A percentile compares a stretch with the other conserved stretches of the same genome.
Conservation (phyloP, 805 yeast species). For the Hanseniaspora meyeri region DNA sequence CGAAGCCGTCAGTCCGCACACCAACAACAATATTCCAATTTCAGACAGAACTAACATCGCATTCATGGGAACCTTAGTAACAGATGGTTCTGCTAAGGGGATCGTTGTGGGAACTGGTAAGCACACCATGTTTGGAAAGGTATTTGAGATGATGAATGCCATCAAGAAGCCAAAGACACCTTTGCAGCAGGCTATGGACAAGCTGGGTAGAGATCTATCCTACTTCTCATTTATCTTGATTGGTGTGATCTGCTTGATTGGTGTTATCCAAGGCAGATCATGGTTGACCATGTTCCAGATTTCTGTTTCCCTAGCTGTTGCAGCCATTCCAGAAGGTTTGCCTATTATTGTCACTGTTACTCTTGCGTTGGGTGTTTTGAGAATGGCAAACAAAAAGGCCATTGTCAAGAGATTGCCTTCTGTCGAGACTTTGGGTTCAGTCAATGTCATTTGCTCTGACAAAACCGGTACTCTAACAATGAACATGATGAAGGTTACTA, state of each 20-base stretch:
- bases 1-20: conserved; percentile 31
- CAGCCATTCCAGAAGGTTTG: conserved; percentile 97
- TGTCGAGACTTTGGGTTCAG: conserved; percentile 90
- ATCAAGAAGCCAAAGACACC: conserved; percentile 98
- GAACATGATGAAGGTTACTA: conserved; percentile 81
- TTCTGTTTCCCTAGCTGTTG: conserved; percentile 93
- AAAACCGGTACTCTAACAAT: conserved; percentile 85
- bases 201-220: conserved; percentile 82
- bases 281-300: conserved; percentile 98
- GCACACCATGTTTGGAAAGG: conserved; percentile 86
- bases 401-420: conserved; percentile 88
- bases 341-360: conserved; percentile 98
- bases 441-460: conserved; percentile 84
- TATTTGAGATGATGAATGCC: conserved; percentile 86
- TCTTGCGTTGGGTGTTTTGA: conserved; percentile 82
- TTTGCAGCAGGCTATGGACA: conserved; percentile 87
- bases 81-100: conserved; percentile 92
- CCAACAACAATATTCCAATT: conserved; percentile 36
- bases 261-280: conserved; percentile 79
- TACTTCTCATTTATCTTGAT: conserved; percentile 73
- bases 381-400: conserved; percentile 92
- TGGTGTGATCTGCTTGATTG: conserved; percentile 83
- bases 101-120: conserved; percentile 83
- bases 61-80: conserved; percentile 92
- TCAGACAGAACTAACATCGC: conserved; percentile 70